Conservation (phyloP, 2,329 filamentous ascomycete genomes). For the Paecilomyces fulvus region DNA sequence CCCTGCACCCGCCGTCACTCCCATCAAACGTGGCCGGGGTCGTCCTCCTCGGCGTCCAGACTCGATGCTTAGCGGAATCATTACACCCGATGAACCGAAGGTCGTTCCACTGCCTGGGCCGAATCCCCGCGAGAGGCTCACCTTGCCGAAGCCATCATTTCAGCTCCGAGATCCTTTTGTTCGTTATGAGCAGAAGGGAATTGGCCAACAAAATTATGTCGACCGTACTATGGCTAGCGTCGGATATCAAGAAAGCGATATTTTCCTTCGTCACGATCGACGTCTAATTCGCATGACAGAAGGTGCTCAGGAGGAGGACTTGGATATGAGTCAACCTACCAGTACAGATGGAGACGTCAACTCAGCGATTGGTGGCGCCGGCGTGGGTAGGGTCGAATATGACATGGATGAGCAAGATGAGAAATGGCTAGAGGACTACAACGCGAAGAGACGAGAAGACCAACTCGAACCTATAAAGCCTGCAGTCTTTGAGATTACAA, state of each 20-base stretch:
- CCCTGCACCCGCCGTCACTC: conserved; percentile 19
- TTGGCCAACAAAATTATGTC: conserved; percentile 82
- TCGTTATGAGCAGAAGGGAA: conserved; percentile 66
- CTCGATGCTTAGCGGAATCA: conserved; percentile 52
- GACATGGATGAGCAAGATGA: conserved; percentile 99
- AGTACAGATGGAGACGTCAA: conserved; percentile 54
- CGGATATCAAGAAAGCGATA: conserved; percentile 90
- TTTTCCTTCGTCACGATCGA: conserved; percentile 70
- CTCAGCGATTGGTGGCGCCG: conserved; percentile 39
- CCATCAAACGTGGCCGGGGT: conserved; percentile 53
- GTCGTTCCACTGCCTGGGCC: conserved; percentile 40
- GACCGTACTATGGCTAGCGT: conserved; percentile 94
- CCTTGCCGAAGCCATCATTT: conserved; percentile 42
- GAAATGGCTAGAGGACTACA: conserved; percentile 84
- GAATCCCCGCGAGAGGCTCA: conserved; percentile 42
- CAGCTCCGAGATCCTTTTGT: conserved; percentile 39
- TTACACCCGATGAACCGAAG: conserved; percentile 50
- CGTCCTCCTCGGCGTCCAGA: conserved; percentile 56
- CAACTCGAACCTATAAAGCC: conserved; percentile 78
- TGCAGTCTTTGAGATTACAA: conserved; percentile 92
- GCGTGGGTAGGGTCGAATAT: conserved; percentile 82
- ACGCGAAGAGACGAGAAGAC: conserved; percentile 63
- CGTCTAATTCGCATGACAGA: conserved; percentile 58
- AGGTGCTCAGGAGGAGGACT: conserved; percentile 55
- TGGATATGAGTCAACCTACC: conserved; percentile 46